Percentiles rank a stretch among this genome's conserved stretches.
Conservation (phyloP, 176 grass and related monocot genomes). For the Rhynchospora pubera region DNA sequence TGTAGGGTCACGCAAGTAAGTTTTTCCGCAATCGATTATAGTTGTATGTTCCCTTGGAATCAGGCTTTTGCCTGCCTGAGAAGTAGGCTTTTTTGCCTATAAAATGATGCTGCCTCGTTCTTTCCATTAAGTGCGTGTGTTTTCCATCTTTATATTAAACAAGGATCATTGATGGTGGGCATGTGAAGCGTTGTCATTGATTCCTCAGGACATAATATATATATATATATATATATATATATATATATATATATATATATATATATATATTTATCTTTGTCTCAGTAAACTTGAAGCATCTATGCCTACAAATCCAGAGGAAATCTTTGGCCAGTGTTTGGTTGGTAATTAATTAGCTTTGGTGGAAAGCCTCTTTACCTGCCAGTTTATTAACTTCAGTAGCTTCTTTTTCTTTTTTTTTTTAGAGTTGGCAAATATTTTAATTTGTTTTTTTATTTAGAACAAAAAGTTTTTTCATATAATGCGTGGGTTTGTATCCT, state of each 20-base stretch:
- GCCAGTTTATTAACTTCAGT: background rate
- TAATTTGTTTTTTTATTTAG: background rate
- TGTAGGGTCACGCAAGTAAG: background rate
- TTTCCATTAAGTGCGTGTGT: background rate
- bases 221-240: too few species aligned
- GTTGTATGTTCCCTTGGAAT: slow-evolving; percentile 22
- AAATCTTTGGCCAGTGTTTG: slow-evolving; percentile 13
- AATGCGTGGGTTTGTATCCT: background rate
- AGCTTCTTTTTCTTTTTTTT: background rate
- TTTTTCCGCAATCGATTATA: background rate
- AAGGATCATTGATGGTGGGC: slow-evolving; percentile 20
- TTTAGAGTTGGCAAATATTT: background rate
- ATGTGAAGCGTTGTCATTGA: slow-evolving; percentile 20
- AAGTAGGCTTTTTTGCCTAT: slow-evolving; percentile 26
- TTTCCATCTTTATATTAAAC: slow-evolving; percentile 10
- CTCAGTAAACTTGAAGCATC: slow-evolving; percentile 15
- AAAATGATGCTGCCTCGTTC: slow-evolving; percentile 20
- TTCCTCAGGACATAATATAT: background rate
- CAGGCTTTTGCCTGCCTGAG: slow-evolving; percentile 23
- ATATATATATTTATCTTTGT: slow-evolving; percentile 9
- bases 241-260: too few species aligned
- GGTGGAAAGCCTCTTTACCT: background rate
- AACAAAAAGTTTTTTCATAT: background rate
- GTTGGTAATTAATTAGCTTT: background rate
- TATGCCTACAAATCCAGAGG: slow-evolving; percentile 7